Conservation (phyloP, 2,329 filamentous ascomycete genomes). For the Aspergillus sojae region DNA sequence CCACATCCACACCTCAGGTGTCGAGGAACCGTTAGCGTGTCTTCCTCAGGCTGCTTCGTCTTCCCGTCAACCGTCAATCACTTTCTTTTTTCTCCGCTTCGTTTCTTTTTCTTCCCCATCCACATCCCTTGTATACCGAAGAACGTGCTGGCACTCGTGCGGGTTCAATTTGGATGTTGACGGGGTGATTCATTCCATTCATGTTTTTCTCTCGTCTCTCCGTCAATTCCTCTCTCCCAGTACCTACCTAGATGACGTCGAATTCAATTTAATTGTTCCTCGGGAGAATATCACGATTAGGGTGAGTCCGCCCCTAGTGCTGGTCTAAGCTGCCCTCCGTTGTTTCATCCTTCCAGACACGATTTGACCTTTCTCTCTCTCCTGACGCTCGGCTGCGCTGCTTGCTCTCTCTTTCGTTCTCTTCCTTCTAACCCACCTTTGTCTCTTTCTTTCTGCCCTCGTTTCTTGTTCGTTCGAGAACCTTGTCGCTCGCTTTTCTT, state of each 20-base stretch:
- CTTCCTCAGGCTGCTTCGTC: not conserved
- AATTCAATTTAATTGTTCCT: not conserved
- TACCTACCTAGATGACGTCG: not conserved
- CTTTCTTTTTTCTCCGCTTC: not conserved
- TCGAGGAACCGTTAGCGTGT: not conserved
- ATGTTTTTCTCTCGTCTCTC: not conserved
- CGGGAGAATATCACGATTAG: not conserved
- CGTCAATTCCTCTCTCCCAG: not conserved
- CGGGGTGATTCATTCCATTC: not conserved
- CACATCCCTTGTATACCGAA: not conserved
- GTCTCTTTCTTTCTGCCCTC: conserved; percentile 1
- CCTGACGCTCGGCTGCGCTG: conserved; percentile 10
- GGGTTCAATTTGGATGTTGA: conserved; percentile 4
- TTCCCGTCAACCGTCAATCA: not conserved
- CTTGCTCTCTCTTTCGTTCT: conserved; percentile 3
- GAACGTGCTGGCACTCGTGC: conserved; percentile 13
- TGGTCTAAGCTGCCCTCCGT: conserved; percentile 16
- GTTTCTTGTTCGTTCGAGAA: conserved; percentile 8
- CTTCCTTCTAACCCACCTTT: conserved; percentile 1
- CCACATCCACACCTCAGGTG: not conserved
- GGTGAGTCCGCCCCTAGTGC: conserved; percentile 9
- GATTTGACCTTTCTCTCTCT: conserved; percentile 5
- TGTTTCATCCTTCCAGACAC: conserved; percentile 20
- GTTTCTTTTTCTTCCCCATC: not conserved
- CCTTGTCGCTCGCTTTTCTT: conserved; percentile 11